Conservation (phyloP, 2,329 filamentous ascomycete species). For the Ceratocystis ficicola region DNA sequence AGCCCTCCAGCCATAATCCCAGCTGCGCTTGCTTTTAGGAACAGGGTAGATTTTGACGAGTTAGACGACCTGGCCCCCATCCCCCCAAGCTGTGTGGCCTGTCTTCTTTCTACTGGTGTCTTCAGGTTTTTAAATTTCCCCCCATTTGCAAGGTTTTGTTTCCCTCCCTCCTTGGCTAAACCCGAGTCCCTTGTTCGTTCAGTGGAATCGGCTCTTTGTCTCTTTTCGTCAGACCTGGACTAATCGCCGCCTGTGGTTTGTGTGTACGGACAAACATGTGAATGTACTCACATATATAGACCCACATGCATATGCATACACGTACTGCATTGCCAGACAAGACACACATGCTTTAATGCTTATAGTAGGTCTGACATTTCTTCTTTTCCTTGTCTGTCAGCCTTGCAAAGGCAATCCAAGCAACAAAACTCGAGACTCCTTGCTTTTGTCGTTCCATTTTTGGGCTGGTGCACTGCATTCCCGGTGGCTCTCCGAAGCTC, state of each 20-base stretch:
- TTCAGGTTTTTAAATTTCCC: neutral
- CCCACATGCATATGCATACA: neutral
- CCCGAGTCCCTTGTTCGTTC: too few species aligned
- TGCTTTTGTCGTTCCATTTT: neutral
- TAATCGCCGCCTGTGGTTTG: neutral
- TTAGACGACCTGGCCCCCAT: neutral
- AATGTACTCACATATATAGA: neutral
- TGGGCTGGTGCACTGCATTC: neutral
- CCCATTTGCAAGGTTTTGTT: neutral
- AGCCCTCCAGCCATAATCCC: too few species aligned
- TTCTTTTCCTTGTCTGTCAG: slow-evolving; percentile 8
- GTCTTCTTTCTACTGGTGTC: too few species aligned
- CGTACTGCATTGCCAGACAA: neutral
- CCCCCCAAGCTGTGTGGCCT: neutral
- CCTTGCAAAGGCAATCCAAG: neutral
- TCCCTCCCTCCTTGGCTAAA: neutral
- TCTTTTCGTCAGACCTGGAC: neutral
- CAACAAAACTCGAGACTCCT: neutral
- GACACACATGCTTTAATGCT: neutral
- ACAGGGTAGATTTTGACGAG: neutral
- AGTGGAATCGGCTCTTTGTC: neutral
- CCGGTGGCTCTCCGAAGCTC: neutral
- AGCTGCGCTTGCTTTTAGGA: too few species aligned
- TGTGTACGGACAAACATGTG: neutral
- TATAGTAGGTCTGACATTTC: neutral